Conservation (phyloP, 306 rosid genomes). For the Gleditsia sinensis region DNA sequence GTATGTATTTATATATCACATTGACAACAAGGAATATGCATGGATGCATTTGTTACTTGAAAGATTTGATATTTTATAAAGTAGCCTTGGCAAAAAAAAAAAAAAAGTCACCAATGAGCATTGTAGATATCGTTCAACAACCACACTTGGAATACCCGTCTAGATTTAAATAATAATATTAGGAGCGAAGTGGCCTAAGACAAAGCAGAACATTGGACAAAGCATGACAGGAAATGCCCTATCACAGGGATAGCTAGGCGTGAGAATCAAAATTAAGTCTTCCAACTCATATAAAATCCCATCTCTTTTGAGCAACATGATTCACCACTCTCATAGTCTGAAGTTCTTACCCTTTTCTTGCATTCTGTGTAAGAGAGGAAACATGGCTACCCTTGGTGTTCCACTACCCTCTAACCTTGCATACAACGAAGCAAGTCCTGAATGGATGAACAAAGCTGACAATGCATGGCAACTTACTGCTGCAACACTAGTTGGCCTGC, state of each 20-base stretch:
- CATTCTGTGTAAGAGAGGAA: background rate
- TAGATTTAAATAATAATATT: background rate
- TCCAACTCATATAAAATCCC: slow-evolving; percentile 12
- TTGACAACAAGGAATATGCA: background rate
- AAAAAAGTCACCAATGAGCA: background rate
- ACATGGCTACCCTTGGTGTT: background rate
- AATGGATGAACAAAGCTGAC: slow-evolving; percentile 51
- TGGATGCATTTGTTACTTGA: background rate
- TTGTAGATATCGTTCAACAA: slow-evolving; percentile 11
- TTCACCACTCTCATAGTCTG: background rate
- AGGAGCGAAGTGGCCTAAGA: slow-evolving; percentile 25
- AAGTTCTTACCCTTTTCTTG: background rate
- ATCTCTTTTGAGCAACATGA: background rate
- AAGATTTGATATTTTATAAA: too few species aligned
- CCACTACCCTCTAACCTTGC: slow-evolving; percentile 41
- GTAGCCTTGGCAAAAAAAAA: background rate
- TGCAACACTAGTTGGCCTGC: slow-evolving; percentile 46
- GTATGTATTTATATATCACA: too few species aligned
- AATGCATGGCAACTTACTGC: slow-evolving; percentile 55
- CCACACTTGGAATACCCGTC: slow-evolving; percentile 30
- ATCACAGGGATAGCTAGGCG: slow-evolving; percentile 3
- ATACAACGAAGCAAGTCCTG: slow-evolving; percentile 26
- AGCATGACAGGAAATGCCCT: background rate
- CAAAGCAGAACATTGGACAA: slow-evolving; percentile 10
- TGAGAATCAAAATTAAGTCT: slow-evolving; percentile 12